phyloP scores from a whole-genome alignment of 495 filamentous ascomycete species.

The Massariosphaeria phaeospora region DNA sequence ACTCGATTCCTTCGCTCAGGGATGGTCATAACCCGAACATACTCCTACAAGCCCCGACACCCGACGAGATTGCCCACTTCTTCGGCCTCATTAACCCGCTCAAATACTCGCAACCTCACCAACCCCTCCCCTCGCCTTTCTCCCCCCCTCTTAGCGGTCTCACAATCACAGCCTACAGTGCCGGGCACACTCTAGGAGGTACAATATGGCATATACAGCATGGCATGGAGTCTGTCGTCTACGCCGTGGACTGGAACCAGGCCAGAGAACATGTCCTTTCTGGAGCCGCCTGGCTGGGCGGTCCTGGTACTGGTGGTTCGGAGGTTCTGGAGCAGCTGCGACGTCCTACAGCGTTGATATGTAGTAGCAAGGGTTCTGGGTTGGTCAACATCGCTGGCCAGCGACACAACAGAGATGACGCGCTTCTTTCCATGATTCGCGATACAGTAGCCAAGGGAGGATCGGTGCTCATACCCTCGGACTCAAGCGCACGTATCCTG shows the following conservation, averaged over 20 bases:
- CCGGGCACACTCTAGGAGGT: constrained; percentile 90
- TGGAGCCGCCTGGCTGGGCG: constrained; percentile 88
- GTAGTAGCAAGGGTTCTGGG: constrained; percentile 76
- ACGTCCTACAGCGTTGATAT: constrained; percentile 88
- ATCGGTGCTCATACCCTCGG: constrained; percentile 90
- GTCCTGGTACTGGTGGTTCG: constrained; percentile 70
- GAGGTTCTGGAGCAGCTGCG: constrained; percentile 90
- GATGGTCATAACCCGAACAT: constrained; percentile 47
- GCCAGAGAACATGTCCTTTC: constrained; percentile 86
- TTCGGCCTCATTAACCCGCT: constrained; percentile 89
- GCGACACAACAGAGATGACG: constrained; percentile 74
- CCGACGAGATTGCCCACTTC: constrained; percentile 84
- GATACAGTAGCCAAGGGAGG: constrained; percentile 74
- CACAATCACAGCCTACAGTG: constrained; percentile 93
- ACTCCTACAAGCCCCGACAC: constrained; percentile 71
- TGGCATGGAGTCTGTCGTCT: constrained; percentile 93
- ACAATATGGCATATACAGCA: constrained; percentile 99
- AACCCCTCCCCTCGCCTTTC: constrained; percentile 77
- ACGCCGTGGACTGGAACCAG: constrained; percentile 97
- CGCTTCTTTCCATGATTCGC: constrained; percentile 73
- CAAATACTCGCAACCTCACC: constrained; percentile 94
- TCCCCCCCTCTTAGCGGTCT: constrained; percentile 87
- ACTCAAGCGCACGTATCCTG: constrained; percentile 89
- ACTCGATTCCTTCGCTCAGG: constrained; percentile 40
- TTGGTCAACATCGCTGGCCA: constrained; percentile 64